Evolutionary conservation across 208 protist species (phyloP).

Genomic region (Trypanosoma rangeli): DNA sequence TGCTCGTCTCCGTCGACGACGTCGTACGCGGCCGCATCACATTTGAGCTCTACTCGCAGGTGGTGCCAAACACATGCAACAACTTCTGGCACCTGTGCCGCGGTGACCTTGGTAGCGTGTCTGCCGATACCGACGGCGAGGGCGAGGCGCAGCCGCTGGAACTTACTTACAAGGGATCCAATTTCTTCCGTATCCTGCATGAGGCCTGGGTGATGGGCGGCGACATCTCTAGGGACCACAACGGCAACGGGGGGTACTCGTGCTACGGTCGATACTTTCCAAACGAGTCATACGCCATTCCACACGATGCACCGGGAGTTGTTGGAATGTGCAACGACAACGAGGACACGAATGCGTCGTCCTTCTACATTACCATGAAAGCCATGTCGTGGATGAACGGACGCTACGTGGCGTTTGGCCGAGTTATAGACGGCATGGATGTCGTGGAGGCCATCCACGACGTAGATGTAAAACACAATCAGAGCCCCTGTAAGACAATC

Average conservation of each 20-base stretch:
- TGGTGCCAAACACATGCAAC: slow-evolving; percentile 86
- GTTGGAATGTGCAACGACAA: slow-evolving; percentile 92
- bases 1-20: slow-evolving; percentile 54
- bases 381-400: slow-evolving; percentile 90
- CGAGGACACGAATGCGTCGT: slow-evolving; percentile 81
- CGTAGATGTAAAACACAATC: slow-evolving; percentile 81
- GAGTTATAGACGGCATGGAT: slow-evolving; percentile 91
- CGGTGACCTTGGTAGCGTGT: slow-evolving; percentile 50
- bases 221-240: slow-evolving; percentile 81
- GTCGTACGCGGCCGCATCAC: slow-evolving; percentile 53
- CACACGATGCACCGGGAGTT: slow-evolving; percentile 77
- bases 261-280: slow-evolving; percentile 92
- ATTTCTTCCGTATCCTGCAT: slow-evolving; percentile 93
- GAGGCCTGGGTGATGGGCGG: slow-evolving; percentile 95
- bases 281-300: slow-evolving; percentile 93
- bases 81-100: slow-evolving; percentile 93
- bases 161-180: slow-evolving; percentile 88
- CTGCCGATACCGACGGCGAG: slow-evolving; percentile 19
- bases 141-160: slow-evolving; percentile 27
- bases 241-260: slow-evolving; percentile 89
- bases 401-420: slow-evolving; percentile 95
- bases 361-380: slow-evolving; percentile 88
- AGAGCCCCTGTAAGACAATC: slow-evolving; percentile 59
- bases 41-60: slow-evolving; percentile 84
- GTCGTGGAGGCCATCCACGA: slow-evolving; percentile 82